A percentile compares a stretch with the other conserved stretches of the same genome.
These are phyloP conservation scores for Spongispora temasekensis DNA, from an alignment of 1,284 basidiomycete species.

Conservation along the genomic window DNA sequence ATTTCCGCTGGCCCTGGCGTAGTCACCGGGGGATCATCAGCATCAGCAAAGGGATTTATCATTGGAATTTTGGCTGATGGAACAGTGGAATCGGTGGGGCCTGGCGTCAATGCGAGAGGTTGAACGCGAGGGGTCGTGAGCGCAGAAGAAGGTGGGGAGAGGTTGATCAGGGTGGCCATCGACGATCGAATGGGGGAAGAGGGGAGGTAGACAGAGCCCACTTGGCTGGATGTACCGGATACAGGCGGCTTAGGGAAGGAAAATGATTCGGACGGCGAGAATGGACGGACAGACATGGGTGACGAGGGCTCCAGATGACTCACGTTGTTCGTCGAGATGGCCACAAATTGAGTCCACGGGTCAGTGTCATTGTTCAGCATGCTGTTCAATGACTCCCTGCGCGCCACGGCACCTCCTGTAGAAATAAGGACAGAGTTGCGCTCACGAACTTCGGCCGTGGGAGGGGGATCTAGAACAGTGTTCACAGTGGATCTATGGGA, in stretches of 20 bases:
- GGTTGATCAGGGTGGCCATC: slow-evolving; percentile 21
- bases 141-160: slow-evolving; percentile 17
- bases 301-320: slow-evolving; percentile 32
- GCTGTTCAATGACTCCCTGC: slow-evolving; percentile 42
- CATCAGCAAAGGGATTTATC: slow-evolving; percentile 44
- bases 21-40: no score
- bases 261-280: slow-evolving; percentile 64
- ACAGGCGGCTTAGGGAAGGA: slow-evolving; percentile 63
- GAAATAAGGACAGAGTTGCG: slow-evolving; percentile 25
- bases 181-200: slow-evolving; percentile 25
- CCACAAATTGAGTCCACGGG: slow-evolving; percentile 40
- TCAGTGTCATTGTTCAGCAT: slow-evolving; percentile 37
- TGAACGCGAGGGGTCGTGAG: slow-evolving; percentile 16
- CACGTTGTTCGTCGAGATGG: slow-evolving; percentile 28
- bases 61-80: slow-evolving; percentile 26
- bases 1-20: slow-evolving; percentile 24
- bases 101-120: neutral
- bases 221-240: slow-evolving; percentile 13
- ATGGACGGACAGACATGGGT: slow-evolving; percentile 63
- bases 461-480: slow-evolving; percentile 37
- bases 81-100: slow-evolving; percentile 3
- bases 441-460: slow-evolving; percentile 50
- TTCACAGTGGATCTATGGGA: slow-evolving; percentile 10
- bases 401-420: slow-evolving; percentile 22
- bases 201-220: neutral